Conservation (phyloP, 176 grass and related monocot genomes). For the Puccinellia tenuiflora region DNA sequence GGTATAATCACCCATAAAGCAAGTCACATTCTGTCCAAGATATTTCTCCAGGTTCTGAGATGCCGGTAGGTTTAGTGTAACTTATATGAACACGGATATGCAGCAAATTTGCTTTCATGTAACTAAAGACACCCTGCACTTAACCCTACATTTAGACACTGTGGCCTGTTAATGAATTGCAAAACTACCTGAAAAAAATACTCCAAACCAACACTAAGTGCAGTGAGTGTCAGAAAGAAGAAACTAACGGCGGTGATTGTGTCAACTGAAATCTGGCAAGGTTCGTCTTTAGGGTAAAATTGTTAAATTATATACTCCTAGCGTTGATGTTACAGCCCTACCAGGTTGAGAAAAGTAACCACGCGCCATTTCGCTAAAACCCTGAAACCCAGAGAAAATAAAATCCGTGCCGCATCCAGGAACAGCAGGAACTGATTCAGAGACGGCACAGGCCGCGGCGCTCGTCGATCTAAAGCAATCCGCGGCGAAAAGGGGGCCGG, state of each 20-base stretch:
- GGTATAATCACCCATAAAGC: background rate
- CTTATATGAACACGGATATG: too few species aligned
- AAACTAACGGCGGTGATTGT: background rate
- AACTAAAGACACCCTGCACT: background rate
- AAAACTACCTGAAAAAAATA: background rate
- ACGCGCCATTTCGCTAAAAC: background rate
- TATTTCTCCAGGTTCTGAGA: background rate
- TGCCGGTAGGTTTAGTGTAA: background rate
- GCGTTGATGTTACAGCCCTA: background rate
- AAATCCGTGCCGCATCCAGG: background rate
- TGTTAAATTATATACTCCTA: background rate
- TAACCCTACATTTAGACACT: background rate
- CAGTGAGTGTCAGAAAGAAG: background rate
- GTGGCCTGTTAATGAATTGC: background rate
- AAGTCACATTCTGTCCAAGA: background rate
- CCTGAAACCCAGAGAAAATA: background rate
- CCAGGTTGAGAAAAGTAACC: background rate
- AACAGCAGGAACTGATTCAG: background rate
- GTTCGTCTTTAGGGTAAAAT: background rate
- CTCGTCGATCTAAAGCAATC: background rate
- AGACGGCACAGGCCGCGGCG: background rate
- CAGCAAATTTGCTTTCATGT: background rate
- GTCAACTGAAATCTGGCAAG: background rate
- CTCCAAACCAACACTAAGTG: background rate
- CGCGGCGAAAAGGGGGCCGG: background rate